Percentiles rank a stretch among this genome's conserved stretches.
Evolutionary conservation across 805 yeast species (phyloP).

Genomic region (Debaryomyces prosopidis): DNA sequence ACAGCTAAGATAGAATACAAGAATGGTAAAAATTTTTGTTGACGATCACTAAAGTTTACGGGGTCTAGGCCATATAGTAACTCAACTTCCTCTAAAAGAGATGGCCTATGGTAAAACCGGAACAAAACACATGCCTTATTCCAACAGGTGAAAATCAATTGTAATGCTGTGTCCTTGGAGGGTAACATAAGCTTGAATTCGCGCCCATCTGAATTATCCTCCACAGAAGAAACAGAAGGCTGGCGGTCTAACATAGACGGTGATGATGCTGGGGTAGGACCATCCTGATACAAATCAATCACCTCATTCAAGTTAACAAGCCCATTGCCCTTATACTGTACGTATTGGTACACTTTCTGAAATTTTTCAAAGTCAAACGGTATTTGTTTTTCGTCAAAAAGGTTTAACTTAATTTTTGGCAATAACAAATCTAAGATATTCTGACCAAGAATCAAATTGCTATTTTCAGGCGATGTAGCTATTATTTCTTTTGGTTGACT

Average conservation of each 20-base stretch:
- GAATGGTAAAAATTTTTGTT: constrained; percentile 73
- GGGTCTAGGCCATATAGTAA: constrained; percentile 78
- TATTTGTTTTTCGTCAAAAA: constrained; percentile 30
- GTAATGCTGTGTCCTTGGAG: constrained; percentile 68
- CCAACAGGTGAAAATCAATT: constrained; percentile 77
- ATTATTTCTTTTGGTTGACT: constrained; percentile 7
- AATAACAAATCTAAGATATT: constrained; percentile 34
- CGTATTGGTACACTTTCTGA: constrained; percentile 21
- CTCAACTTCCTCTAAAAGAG: constrained; percentile 71
- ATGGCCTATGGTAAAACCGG: constrained; percentile 83
- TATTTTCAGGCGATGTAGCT: background rate
- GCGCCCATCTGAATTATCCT: constrained; percentile 25
- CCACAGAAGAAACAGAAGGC: constrained; percentile 18
- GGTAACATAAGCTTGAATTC: constrained; percentile 74
- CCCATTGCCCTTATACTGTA: constrained; percentile 17
- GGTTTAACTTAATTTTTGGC: constrained; percentile 35
- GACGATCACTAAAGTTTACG: constrained; percentile 66
- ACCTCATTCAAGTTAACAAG: constrained; percentile 25
- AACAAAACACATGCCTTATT: constrained; percentile 82
- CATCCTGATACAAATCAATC: constrained; percentile 26
- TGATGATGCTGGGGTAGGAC: constrained; percentile 20
- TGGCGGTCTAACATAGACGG: constrained; percentile 9
- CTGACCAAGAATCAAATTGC: constrained; percentile 29
- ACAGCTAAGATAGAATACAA: constrained; percentile 87
- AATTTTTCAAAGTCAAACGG: constrained; percentile 36